Conservation (phyloP, 164 flowering plant species). For the Annona squamosa region DNA sequence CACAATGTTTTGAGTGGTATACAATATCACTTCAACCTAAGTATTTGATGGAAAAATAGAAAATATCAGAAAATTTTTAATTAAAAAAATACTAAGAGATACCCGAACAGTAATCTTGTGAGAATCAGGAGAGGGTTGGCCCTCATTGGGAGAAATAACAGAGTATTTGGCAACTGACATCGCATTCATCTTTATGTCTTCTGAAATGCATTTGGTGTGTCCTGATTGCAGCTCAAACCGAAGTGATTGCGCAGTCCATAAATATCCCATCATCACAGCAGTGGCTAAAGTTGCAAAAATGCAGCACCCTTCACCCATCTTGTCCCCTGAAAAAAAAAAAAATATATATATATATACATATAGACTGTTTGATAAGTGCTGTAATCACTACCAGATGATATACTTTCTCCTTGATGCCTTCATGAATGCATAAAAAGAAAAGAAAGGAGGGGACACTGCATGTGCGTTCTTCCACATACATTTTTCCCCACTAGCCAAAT, state of each 20-base stretch:
- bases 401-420: too few species aligned
- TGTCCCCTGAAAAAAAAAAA: background rate
- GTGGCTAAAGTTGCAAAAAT: background rate
- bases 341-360: too few species aligned
- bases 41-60: background rate
- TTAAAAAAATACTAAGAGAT: background rate
- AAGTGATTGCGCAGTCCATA: conserved; percentile 14
- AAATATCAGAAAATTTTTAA: background rate
- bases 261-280: background rate
- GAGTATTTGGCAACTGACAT: conserved; percentile 63
- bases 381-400: too few species aligned
- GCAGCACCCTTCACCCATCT: background rate
- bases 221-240: conserved; percentile 64
- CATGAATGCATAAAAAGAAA: too few species aligned
- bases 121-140: conserved; percentile 42
- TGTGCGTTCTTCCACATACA: too few species aligned
- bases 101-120: conserved; percentile 35
- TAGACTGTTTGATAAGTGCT: too few species aligned
- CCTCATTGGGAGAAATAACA: conserved; percentile 43
- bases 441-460: too few species aligned
- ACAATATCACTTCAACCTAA: background rate
- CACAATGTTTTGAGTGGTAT: background rate
- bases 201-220: conserved; percentile 60
- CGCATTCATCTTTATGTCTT: conserved; percentile 56
- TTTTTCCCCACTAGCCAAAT: too few species aligned